A percentile compares a stretch with the other conserved stretches of the same genome.
These are phyloP conservation scores for Xanthoconium purpureum DNA, from an alignment of 768 basidiomycete genomes.

Conservation along the genomic window DNA sequence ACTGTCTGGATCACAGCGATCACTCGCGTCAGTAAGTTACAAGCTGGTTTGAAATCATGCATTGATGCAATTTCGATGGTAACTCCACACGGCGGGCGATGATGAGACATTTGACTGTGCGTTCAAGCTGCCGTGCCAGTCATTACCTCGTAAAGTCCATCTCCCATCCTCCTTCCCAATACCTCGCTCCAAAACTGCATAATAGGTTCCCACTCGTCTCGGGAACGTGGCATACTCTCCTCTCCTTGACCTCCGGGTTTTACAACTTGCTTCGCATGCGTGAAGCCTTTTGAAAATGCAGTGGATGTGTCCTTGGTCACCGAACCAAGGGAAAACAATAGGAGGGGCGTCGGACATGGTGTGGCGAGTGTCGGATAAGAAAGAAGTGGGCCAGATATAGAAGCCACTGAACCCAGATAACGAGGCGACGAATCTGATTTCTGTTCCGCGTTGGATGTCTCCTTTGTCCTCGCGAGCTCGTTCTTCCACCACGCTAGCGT, in stretches of 20 bases:
- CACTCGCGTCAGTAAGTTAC: too few species aligned
- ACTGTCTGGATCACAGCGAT: too few species aligned
- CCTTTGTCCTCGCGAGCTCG: conserved; percentile 17
- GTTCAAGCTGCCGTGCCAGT: conserved; percentile 21
- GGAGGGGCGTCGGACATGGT: conserved; percentile 56
- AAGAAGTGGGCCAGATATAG: conserved; percentile 69
- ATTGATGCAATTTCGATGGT: too few species aligned
- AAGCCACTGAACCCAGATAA: conserved; percentile 64
- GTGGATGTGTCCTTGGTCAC: conserved; percentile 44
- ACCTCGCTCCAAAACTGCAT: conserved; percentile 86
- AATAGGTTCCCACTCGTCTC: conserved; percentile 76
- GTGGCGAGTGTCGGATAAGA: conserved; percentile 66
- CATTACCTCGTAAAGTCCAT: conserved; percentile 71
- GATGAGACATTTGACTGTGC: background rate
- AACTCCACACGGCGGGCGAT: too few species aligned
- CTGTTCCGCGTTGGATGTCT: conserved; percentile 9
- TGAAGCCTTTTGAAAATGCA: conserved; percentile 62
- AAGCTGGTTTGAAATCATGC: too few species aligned
- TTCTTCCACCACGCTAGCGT: conserved; percentile 55
- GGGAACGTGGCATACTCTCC: conserved; percentile 72
- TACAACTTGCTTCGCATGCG: conserved; percentile 45
- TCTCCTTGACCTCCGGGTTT: conserved; percentile 31
- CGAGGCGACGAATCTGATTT: conserved; percentile 5
- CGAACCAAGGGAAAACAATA: conserved; percentile 54
- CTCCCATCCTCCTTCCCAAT: conserved; percentile 52